These are phyloP conservation scores for Kluyveromyces sp. DNA, from an alignment of 1,139 yeast genomes.

Conservation along the genomic window DNA sequence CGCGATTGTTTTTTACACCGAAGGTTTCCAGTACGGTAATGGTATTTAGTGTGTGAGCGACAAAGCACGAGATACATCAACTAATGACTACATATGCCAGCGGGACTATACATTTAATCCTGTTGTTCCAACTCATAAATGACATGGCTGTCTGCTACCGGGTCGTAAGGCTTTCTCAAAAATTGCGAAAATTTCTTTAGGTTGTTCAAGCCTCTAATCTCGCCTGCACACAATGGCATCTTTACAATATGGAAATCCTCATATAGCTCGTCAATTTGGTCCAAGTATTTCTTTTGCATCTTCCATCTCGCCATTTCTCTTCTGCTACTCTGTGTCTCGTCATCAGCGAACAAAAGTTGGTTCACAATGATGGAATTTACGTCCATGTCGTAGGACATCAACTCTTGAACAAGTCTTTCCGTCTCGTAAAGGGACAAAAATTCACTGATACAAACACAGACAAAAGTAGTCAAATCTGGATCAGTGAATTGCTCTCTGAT, in stretches of 20 bases:
- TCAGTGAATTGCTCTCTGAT: slow-evolving; percentile 92
- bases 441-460: slow-evolving; percentile 96
- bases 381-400: slow-evolving; percentile 90
- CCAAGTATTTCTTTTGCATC: slow-evolving; percentile 91
- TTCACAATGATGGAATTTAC: slow-evolving; percentile 93
- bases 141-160: slow-evolving; percentile 49
- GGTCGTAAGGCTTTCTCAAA: slow-evolving; percentile 64
- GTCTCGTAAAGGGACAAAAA: slow-evolving; percentile 92
- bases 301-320: slow-evolving; percentile 91
- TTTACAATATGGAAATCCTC: slow-evolving; percentile 92
- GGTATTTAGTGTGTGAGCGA: not conserved
- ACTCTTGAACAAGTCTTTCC: slow-evolving; percentile 93
- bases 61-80: not conserved
- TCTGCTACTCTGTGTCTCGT: slow-evolving; percentile 63
- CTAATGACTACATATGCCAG: not conserved
- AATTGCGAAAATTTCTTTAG: slow-evolving; percentile 69
- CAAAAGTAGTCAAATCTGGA: slow-evolving; percentile 92
- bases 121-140: slow-evolving; percentile 62
- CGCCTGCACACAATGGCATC: slow-evolving; percentile 90
- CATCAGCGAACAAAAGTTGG: slow-evolving; percentile 77
- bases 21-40: no score
- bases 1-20: not conserved
- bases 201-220: slow-evolving; percentile 85
- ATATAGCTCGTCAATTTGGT: slow-evolving; percentile 88
- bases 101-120: slow-evolving; percentile 14